A percentile compares a stretch with the other conserved stretches of the same genome.
Conservation (phyloP, 192 early-diverging fungal genomes). For the Coemansia sp. region DNA sequence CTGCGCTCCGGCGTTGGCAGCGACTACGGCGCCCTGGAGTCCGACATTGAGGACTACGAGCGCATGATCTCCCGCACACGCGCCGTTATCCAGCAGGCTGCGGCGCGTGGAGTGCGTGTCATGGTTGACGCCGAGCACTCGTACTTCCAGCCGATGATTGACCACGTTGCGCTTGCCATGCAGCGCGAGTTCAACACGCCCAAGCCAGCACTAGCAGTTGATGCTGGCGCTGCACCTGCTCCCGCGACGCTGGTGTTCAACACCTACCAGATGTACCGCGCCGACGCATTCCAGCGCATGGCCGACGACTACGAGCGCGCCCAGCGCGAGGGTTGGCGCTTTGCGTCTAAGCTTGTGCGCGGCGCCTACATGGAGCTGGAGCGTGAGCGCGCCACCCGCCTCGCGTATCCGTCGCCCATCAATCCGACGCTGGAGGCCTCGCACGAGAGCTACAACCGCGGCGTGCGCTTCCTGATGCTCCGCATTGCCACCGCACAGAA, state of each 20-base stretch:
- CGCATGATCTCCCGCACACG: conserved; percentile 69
- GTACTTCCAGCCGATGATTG: conserved; percentile 92
- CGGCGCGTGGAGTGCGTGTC: conserved; percentile 64
- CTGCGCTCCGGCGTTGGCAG: conserved; percentile 15
- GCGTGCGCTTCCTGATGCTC: conserved; percentile 68
- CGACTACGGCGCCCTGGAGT: conserved; percentile 43
- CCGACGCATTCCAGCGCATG: conserved; percentile 64
- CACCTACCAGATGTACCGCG: conserved; percentile 96
- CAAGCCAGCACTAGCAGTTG: background rate
- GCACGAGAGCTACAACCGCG: conserved; percentile 80
- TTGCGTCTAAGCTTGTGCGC: conserved; percentile 89
- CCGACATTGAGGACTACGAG: conserved; percentile 73
- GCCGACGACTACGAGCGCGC: conserved; percentile 66
- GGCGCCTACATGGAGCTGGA: conserved; percentile 82
- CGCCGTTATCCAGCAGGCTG: conserved; percentile 65
- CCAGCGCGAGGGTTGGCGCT: conserved; percentile 67
- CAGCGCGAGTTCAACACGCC: conserved; percentile 68
- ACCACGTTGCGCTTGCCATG: conserved; percentile 74
- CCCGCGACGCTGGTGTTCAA: conserved; percentile 79
- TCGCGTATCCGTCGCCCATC: conserved; percentile 80
- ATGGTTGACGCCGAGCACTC: conserved; percentile 94
- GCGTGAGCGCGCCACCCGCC: conserved; percentile 65
- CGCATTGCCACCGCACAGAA: conserved; percentile 54
- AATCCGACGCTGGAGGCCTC: conserved; percentile 76
- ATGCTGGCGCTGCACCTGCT: conserved; percentile 2